Base-by-base conservation (phyloP, 1,284 basidiomycete species). In the Cerrena zonata region DNA sequence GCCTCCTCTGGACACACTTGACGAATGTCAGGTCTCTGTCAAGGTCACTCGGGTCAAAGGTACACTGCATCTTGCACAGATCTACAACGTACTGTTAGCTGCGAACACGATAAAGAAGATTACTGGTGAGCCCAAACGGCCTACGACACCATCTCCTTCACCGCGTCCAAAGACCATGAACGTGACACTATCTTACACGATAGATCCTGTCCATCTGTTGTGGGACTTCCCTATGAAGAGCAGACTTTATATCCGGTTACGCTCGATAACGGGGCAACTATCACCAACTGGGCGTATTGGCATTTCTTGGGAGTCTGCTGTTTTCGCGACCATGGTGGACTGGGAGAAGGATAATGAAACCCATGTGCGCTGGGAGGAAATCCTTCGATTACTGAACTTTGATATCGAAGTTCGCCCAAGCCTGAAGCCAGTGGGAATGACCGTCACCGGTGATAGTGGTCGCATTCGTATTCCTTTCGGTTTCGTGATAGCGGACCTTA, bases 401-500 rank as follows among this genome's bases (percentile, higher is more conserved):
- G 72, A 73, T 11, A 59, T 87, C n/a, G 55, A 56, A 19, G 25
- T 65, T 19, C 48, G 54, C 15, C 56, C 57, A 11, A 50, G 47
- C 21, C 47, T 49, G 7, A 51, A 47, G 2, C 62, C 62, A 2
- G 24, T 61, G 15, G 21, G 69, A 1, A 66, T 86, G 45, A 62
- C 70, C 7, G 69, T 89, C 38, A 73, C 78, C 41, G 83, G 79
- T 21, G 84, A 89, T 40, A 84, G 80, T 45, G 77, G 81, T 2
- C 81, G 84, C 18, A 64, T 97, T 15, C 80, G 85, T 18, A 85
- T 97, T 37, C 94, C 95, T 0, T 82, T 80, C 62, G 82, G 84
- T 4, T 96, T 87, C 63, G 67, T 88, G 30, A 68, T 94, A 39
- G 81, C 88, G 1, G 80, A 89, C 42, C 70, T 92, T 45, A 77